Conservation (phyloP, 345 rosid species). For the Brassica cretica region DNA sequence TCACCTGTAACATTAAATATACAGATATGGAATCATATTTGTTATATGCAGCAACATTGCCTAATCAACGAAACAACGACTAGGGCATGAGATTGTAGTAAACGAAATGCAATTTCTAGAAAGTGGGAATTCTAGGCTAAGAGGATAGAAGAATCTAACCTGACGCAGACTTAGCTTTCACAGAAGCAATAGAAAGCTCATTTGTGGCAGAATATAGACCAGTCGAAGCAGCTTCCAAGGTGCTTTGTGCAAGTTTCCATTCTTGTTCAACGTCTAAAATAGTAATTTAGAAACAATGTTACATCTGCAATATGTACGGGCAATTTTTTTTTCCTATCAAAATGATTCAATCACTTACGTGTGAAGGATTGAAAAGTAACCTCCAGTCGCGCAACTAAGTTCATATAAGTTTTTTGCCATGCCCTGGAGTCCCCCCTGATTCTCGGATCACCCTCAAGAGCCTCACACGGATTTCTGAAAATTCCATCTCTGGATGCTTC, state of each 20-base stretch:
- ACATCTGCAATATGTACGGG: constrained; percentile 21
- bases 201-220: constrained; percentile 70
- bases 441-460: constrained; percentile 54
- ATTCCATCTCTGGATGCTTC: constrained; percentile 89
- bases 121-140: constrained; percentile 9
- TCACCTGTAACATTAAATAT: constrained; percentile 57
- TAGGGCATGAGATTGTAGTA: constrained; percentile 1
- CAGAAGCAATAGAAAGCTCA: constrained; percentile 71
- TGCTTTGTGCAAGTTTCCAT: constrained; percentile 81
- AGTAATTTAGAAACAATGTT: constrained; percentile 5
- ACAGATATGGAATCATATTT: background rate
- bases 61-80: constrained; percentile 6
- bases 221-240: constrained; percentile 77
- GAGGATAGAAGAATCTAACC: constrained; percentile 48
- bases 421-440: constrained; percentile 55
- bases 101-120: constrained; percentile 3
- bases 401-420: constrained; percentile 81
- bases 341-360: constrained; percentile 49
- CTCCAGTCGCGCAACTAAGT: constrained; percentile 68
- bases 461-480: constrained; percentile 58
- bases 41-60: constrained; percentile 3
- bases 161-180: constrained; percentile 83
- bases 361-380: constrained; percentile 74
- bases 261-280: constrained; percentile 72
- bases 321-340: constrained; percentile 3